Percentiles rank a stretch among this genome's conserved stretches.
These are phyloP conservation scores for Trichoderma brevicompactum DNA, from an alignment of 2,329 filamentous ascomycete genomes.

Conservation along the genomic window DNA sequence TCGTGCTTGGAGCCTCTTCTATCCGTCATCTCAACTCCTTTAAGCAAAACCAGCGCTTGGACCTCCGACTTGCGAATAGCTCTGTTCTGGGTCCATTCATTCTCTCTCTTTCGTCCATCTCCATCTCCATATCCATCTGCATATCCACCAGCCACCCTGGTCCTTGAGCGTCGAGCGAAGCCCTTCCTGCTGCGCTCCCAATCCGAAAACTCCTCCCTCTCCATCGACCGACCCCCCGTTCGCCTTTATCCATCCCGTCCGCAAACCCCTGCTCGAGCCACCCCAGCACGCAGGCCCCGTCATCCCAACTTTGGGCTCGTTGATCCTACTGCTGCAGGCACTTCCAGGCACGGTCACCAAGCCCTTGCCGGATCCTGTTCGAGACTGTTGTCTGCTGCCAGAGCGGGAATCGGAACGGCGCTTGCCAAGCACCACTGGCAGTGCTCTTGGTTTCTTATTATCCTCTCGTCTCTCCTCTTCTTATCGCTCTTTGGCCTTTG, in stretches of 20 bases:
- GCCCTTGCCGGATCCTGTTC: slow-evolving; percentile 27
- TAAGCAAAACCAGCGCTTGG: slow-evolving; percentile 14
- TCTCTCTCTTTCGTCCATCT: not conserved
- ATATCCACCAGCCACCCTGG: slow-evolving; percentile 11
- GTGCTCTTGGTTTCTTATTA: not conserved
- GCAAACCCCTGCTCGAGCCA: slow-evolving; percentile 15
- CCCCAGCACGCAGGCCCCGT: slow-evolving; percentile 18
- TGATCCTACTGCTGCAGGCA: slow-evolving; percentile 29
- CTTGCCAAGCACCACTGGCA: slow-evolving; percentile 16
- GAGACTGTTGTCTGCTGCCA: slow-evolving; percentile 21
- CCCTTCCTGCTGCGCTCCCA: slow-evolving; percentile 20
- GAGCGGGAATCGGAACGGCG: slow-evolving; percentile 20
- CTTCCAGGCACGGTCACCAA: slow-evolving; percentile 27
- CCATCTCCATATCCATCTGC: slow-evolving; percentile 14
- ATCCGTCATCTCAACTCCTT: slow-evolving; percentile 6
- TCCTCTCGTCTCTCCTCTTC: slow-evolving; percentile 2
- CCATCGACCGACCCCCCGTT: slow-evolving; percentile 18
- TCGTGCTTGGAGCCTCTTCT: not conserved
- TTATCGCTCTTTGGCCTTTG: not conserved
- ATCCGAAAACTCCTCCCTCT: not conserved
- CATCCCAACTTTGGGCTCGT: slow-evolving; percentile 17
- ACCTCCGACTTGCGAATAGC: not conserved
- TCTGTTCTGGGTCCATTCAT: not conserved
- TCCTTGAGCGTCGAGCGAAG: slow-evolving; percentile 17
- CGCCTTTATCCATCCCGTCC: slow-evolving; percentile 13